phyloP scores from a whole-genome alignment of 306 rosid genomes.

The Elaeagnus macrophylla region DNA sequence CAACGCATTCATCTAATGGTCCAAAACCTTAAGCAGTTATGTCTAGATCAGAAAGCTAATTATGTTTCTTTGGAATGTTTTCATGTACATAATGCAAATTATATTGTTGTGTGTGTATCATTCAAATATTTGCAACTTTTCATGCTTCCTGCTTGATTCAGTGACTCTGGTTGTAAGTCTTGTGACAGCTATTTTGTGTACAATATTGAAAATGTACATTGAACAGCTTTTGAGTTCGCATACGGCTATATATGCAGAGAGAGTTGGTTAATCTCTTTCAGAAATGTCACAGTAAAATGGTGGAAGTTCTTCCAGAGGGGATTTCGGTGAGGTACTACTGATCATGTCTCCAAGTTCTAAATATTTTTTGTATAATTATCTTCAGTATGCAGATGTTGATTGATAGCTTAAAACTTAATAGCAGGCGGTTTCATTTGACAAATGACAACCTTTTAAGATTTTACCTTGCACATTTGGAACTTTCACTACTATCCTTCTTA shows the following conservation, averaged over 20 bases:
- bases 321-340: slow-evolving; percentile 53
- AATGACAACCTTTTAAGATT: background rate
- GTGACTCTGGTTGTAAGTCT: too few species aligned
- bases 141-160: too few species aligned
- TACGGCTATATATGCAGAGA: slow-evolving; percentile 37
- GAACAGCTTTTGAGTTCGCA: background rate
- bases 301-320: slow-evolving; percentile 48
- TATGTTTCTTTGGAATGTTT: background rate
- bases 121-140: too few species aligned
- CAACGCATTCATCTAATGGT: too few species aligned
- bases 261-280: slow-evolving; percentile 51
- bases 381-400: too few species aligned
- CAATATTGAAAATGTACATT: too few species aligned
- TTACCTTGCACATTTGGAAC: background rate
- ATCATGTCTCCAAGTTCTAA: slow-evolving; percentile 3
- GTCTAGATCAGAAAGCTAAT: background rate
- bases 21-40: background rate
- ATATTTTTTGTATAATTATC: background rate
- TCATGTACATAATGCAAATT: background rate
- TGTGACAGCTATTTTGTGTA: too few species aligned
- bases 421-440: too few species aligned
- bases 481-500: background rate
- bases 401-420: too few species aligned
- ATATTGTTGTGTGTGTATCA: too few species aligned
- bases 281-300: slow-evolving; percentile 83